These are phyloP conservation scores for Thoreauomyces humboldtii DNA, from an alignment of 192 early-diverging fungal species.

Conservation along the genomic window DNA sequence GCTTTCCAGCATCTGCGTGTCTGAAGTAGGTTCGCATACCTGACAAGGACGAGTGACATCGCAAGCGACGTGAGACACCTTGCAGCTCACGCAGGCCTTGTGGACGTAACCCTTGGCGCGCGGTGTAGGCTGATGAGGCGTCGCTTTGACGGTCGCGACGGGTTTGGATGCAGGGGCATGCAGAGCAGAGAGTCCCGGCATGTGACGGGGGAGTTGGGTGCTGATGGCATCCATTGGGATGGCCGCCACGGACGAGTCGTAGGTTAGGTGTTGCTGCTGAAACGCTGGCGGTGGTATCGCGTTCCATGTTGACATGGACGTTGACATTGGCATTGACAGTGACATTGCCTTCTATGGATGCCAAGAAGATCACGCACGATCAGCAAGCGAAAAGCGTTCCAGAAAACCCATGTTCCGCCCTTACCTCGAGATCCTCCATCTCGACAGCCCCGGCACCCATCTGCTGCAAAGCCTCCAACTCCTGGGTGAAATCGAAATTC, in stretches of 20 bases:
- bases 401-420: no score
- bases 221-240: not conserved
- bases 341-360: no score
- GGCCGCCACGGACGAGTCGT: no score
- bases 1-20: not conserved
- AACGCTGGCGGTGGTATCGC: no score
- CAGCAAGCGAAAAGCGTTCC: no score
- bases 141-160: not conserved
- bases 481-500: constrained; percentile 2
- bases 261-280: no score
- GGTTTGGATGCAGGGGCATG: not conserved
- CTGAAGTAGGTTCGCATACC: constrained; percentile 12
- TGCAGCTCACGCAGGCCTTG: constrained; percentile 37
- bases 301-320: no score
- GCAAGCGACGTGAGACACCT: constrained; percentile 36
- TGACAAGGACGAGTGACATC: constrained; percentile 53
- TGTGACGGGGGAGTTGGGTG: not conserved
- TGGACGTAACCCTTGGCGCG: constrained; percentile 31
- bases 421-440: no score
- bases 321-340: no score
- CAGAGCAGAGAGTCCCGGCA: not conserved
- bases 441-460: no score
- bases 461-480: constrained; percentile 6
- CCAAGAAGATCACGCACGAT: no score
- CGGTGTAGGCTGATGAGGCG: no score